A percentile compares a stretch with the other conserved stretches of the same genome.
phyloP scores from a whole-genome alignment of 805 yeast genomes.

The Candida andamanensis region DNA sequence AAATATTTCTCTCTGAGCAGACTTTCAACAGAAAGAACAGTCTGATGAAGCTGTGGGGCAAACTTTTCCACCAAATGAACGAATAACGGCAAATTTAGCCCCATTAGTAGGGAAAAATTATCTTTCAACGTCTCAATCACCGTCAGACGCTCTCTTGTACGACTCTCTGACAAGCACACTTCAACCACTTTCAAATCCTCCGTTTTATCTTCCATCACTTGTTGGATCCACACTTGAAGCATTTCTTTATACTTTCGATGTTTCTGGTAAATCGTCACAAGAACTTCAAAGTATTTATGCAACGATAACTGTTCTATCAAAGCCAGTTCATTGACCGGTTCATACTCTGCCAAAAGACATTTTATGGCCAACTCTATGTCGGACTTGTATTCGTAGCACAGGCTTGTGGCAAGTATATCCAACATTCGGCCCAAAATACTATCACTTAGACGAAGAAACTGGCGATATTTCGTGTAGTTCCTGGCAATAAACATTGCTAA shows the following conservation, averaged over 20 bases:
- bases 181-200: no score
- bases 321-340: conserved; percentile 48
- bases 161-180: no score
- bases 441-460: conserved; percentile 71
- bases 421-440: conserved; percentile 46
- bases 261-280: conserved; percentile 51
- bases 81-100: no score
- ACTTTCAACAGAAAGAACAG: no score
- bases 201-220: conserved; percentile 10
- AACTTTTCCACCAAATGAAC: no score
- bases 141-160: no score
- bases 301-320: conserved; percentile 48
- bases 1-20: no score
- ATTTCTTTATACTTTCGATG: conserved; percentile 51
- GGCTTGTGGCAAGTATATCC: conserved; percentile 42
- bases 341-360: conserved; percentile 61
- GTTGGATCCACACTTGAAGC: conserved; percentile 47
- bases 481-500: conserved; percentile 71
- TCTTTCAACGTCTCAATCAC: no score
- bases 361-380: conserved; percentile 78
- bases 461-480: conserved; percentile 80
- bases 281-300: conserved; percentile 53
- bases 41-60: no score
- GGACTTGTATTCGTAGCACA: conserved; percentile 29
- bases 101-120: no score